A percentile compares a stretch with the other conserved stretches of the same genome.
Evolutionary conservation across 108 stramenopile species (phyloP).

Genomic region (Aureococcus anophagefferens): DNA sequence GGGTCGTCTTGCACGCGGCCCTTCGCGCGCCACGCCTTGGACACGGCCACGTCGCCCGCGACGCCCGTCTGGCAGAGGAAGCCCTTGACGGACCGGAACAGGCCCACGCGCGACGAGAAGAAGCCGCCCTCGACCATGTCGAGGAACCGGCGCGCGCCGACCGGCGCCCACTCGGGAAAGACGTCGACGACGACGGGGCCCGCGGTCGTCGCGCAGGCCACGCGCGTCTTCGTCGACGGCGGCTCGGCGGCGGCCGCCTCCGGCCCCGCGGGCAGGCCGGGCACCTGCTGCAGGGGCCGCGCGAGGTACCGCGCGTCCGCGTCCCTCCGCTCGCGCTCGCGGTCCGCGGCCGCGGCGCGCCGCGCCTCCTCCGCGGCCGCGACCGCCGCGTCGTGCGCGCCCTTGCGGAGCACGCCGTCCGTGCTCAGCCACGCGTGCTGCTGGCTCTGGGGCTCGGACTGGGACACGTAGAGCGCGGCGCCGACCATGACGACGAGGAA

Average conservation of each 20-base stretch:
- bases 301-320: not conserved
- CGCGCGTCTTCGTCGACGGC: not conserved
- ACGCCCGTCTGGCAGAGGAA: constrained; percentile 80
- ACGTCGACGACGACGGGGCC: constrained; percentile 46
- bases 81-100: constrained; percentile 64
- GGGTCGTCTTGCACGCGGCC: constrained; percentile 16
- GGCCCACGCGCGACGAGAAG: constrained; percentile 53
- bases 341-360: too few species aligned
- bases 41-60: constrained; percentile 29
- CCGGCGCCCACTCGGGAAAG: constrained; percentile 66
- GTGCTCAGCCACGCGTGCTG: too few species aligned
- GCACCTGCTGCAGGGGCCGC: not conserved
- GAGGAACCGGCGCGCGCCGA: constrained; percentile 62
- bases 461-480: too few species aligned
- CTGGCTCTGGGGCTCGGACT: too few species aligned
- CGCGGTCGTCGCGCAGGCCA: constrained; percentile 29
- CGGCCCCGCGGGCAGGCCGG: not conserved
- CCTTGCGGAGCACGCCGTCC: too few species aligned
- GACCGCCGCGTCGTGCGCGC: too few species aligned
- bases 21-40: not conserved
- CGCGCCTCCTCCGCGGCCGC: too few species aligned
- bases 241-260: not conserved
- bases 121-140: constrained; percentile 60
- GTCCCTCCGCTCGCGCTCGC: too few species aligned
- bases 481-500: too few species aligned